These are phyloP conservation scores for Puccinellia tenuiflora DNA, from an alignment of 176 grass and related monocot species.

Conservation along the genomic window DNA sequence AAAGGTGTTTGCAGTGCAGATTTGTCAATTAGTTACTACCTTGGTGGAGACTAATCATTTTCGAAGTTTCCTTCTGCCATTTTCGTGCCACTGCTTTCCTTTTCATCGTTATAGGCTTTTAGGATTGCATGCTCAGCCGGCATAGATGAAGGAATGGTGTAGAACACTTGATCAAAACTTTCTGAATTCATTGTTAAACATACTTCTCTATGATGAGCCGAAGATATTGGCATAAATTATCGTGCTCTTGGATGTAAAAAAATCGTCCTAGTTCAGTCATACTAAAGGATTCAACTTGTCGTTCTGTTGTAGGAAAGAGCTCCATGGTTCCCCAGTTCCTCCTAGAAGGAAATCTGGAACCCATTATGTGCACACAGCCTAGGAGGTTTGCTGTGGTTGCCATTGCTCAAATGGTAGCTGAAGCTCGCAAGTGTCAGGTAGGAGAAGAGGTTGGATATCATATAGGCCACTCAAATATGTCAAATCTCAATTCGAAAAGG, in stretches of 20 bases:
- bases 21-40: not conserved
- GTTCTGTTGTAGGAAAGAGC: conserved; percentile 62
- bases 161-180: not conserved
- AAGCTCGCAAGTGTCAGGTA: conserved; percentile 67
- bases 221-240: not conserved
- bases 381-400: conserved; percentile 89
- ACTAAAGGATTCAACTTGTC: not conserved
- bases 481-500: conserved; percentile 60
- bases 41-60: not conserved
- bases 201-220: not conserved
- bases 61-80: not conserved
- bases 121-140: not conserved
- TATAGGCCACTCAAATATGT: conserved; percentile 85
- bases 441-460: conserved; percentile 89
- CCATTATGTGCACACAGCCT: conserved; percentile 87
- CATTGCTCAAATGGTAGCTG: conserved; percentile 71
- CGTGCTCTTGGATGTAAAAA: not conserved
- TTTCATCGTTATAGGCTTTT: conserved; percentile 17
- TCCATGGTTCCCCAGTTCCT: conserved; percentile 80
- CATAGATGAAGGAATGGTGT: not conserved
- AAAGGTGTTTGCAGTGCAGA: not conserved
- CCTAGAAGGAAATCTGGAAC: conserved; percentile 74
- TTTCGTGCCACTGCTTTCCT: not conserved
- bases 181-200: not conserved
- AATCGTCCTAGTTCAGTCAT: not conserved